A percentile compares a stretch with the other conserved stretches of the same genome.
phyloP scores from a whole-genome alignment of 1,139 yeast species.

The Pichia cactophila region DNA sequence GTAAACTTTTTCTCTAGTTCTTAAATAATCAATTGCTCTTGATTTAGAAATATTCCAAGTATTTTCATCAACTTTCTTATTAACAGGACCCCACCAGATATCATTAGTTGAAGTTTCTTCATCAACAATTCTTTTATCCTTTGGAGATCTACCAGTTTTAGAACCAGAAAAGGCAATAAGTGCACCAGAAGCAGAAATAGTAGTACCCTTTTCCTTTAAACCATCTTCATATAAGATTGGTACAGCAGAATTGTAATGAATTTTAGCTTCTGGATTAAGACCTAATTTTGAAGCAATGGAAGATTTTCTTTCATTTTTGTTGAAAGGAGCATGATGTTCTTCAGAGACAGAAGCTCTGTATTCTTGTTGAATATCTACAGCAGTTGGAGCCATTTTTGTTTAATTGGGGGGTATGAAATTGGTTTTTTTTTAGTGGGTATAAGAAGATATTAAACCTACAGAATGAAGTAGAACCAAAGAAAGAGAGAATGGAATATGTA shows the following conservation, averaged over 20 bases:
- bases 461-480: background rate
- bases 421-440: background rate
- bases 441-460: background rate
- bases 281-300: constrained; percentile 29
- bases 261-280: constrained; percentile 41
- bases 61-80: constrained; percentile 87
- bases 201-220: constrained; percentile 81
- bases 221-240: constrained; percentile 95
- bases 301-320: constrained; percentile 22
- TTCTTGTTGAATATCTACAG: constrained; percentile 29
- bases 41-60: constrained; percentile 96
- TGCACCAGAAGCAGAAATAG: constrained; percentile 91
- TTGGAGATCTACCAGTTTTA: constrained; percentile 97
- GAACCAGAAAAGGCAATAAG: constrained; percentile 92
- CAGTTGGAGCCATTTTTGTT: constrained; percentile 31
- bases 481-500: background rate
- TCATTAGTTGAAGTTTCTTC: constrained; percentile 77
- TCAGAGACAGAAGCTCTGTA: constrained; percentile 22
- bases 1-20: constrained; percentile 91
- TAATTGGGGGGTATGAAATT: background rate
- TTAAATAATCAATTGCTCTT: constrained; percentile 93
- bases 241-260: constrained; percentile 87
- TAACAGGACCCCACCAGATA: constrained; percentile 99
- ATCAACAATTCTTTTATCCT: constrained; percentile 96
- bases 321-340: constrained; percentile 18